These are phyloP conservation scores for Peterozyma toletana DNA, from an alignment of 805 yeast species.

Conservation along the genomic window DNA sequence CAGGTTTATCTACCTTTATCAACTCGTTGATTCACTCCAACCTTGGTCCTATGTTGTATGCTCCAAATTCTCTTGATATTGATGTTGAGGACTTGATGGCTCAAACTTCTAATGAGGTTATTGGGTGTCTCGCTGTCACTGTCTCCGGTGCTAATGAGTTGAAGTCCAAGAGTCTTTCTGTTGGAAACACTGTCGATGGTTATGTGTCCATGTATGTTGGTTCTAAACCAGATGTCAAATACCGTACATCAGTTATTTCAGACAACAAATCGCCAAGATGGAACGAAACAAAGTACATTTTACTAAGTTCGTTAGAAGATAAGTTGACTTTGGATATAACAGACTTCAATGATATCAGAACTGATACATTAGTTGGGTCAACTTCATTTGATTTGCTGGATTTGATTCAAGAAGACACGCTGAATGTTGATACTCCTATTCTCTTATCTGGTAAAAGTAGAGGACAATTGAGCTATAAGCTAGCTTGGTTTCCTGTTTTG, in stretches of 20 bases:
- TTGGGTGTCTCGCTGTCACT: constrained; percentile 63
- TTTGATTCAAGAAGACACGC: constrained; percentile 44
- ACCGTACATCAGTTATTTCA: constrained; percentile 52
- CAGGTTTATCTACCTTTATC: constrained; percentile 71
- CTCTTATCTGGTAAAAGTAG: constrained; percentile 44
- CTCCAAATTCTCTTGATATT: constrained; percentile 73
- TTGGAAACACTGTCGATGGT: constrained; percentile 44
- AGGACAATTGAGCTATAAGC: constrained; percentile 55
- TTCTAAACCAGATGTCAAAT: constrained; percentile 29
- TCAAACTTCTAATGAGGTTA: constrained; percentile 55
- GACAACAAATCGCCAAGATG: constrained; percentile 51
- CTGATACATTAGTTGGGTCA: constrained; percentile 43
- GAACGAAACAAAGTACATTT: constrained; percentile 57
- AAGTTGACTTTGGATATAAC: constrained; percentile 47
- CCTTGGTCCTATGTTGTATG: constrained; percentile 72
- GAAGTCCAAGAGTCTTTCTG: constrained; percentile 23
- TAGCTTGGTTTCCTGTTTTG: constrained; percentile 40
- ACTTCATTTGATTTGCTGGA: constrained; percentile 51
- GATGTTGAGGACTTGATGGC: constrained; percentile 69
- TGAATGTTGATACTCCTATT: constrained; percentile 35
- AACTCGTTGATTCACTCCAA: constrained; percentile 61
- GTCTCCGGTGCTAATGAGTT: constrained; percentile 45
- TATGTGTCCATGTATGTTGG: constrained; percentile 40
- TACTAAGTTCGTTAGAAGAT: constrained; percentile 50
- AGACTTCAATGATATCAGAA: constrained; percentile 49